phyloP scores from a whole-genome alignment of 2,329 filamentous ascomycete species.

The Karstenula rhodostoma region DNA sequence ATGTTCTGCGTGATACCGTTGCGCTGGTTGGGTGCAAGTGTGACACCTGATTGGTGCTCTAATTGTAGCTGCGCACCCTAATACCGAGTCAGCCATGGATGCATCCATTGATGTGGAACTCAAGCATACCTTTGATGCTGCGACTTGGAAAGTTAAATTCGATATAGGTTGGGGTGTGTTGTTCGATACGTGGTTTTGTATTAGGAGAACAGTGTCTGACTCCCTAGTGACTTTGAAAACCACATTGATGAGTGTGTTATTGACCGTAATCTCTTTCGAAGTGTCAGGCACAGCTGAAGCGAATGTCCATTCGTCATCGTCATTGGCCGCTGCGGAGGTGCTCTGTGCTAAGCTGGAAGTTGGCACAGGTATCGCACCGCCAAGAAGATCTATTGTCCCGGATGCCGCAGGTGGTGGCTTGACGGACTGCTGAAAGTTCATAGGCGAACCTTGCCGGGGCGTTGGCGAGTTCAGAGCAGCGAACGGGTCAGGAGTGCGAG shows the following conservation, averaged over 20 bases:
- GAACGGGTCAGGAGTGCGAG: slow-evolving; percentile 65
- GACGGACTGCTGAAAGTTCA: slow-evolving; percentile 57
- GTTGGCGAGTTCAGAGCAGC: slow-evolving; percentile 63
- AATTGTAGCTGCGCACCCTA: slow-evolving; percentile 83
- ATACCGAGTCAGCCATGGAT: slow-evolving; percentile 19
- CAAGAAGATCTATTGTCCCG: slow-evolving; percentile 46
- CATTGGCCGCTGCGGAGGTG: slow-evolving; percentile 66
- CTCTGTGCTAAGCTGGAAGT: slow-evolving; percentile 37
- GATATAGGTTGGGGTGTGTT: slow-evolving; percentile 73
- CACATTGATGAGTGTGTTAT: slow-evolving; percentile 74
- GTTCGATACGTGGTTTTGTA: slow-evolving; percentile 86
- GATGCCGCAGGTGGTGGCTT: slow-evolving; percentile 46
- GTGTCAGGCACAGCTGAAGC: slow-evolving; percentile 81
- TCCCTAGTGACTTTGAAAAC: slow-evolving; percentile 74
- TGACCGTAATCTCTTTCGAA: slow-evolving; percentile 72
- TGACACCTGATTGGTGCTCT: slow-evolving; percentile 83
- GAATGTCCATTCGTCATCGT: slow-evolving; percentile 97
- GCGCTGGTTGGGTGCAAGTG: slow-evolving; percentile 74
- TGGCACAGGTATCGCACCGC: slow-evolving; percentile 37
- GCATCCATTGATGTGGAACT: slow-evolving; percentile 11
- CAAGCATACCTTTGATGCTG: slow-evolving; percentile 81
- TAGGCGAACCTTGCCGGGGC: slow-evolving; percentile 60
- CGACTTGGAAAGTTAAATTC: slow-evolving; percentile 88
- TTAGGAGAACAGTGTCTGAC: slow-evolving; percentile 66
- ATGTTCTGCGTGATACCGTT: slow-evolving; percentile 85